These are phyloP conservation scores for Salicornia ramosissima DNA, from an alignment of 148 eudicot species.

Conservation along the genomic window DNA sequence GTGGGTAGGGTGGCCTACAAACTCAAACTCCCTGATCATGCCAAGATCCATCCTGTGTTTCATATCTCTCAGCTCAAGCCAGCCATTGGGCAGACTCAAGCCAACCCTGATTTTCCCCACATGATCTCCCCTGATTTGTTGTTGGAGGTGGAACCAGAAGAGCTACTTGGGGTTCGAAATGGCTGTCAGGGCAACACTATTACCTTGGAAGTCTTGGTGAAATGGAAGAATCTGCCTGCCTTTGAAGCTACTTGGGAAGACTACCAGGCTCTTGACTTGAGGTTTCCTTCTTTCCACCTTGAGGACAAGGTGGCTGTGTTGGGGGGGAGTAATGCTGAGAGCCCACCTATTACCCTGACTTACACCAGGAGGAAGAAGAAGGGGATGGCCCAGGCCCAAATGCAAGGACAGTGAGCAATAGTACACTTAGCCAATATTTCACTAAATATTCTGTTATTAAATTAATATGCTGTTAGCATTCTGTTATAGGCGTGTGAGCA, in stretches of 20 bases:
- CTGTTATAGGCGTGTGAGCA: too few relatives aligned
- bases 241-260: not conserved
- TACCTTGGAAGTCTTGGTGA: not conserved
- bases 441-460: too few relatives aligned
- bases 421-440: too few relatives aligned
- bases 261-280: fast-evolving
- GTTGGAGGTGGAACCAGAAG: not conserved
- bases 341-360: too few relatives aligned
- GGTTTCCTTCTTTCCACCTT: not conserved
- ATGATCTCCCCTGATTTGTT: not conserved
- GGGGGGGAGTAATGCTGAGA: not conserved
- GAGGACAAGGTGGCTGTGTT: not conserved
- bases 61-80: not conserved
- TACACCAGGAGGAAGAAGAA: too few relatives aligned
- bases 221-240: not conserved
- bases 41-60: not conserved
- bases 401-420: too few relatives aligned
- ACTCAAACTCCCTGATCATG: fast-evolving
- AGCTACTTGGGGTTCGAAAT: fast-evolving
- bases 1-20: not conserved
- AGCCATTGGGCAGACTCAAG: not conserved
- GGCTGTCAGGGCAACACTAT: fast-evolving
- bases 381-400: too few relatives aligned
- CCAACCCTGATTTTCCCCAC: fast-evolving
- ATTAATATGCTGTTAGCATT: too few relatives aligned